Percentiles rank a stretch among this genome's conserved stretches.
These are phyloP conservation scores for Gossypium raimondii DNA, from an alignment of 345 rosid species.

Conservation along the genomic window DNA sequence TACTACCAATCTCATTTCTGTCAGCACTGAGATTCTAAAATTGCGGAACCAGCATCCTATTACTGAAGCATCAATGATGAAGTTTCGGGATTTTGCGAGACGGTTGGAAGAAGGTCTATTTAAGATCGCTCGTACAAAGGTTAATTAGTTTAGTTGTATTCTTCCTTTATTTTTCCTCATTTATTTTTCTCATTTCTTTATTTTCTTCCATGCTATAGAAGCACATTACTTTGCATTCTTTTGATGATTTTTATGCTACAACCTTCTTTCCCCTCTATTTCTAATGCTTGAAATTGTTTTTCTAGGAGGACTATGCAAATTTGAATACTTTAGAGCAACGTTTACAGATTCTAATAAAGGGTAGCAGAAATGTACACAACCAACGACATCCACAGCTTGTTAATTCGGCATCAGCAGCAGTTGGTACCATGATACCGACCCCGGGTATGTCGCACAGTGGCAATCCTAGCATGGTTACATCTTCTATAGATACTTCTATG, in stretches of 20 bases:
- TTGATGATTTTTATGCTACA: background rate
- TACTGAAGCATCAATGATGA: conserved; percentile 39
- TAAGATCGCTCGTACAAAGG: conserved; percentile 65
- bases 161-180: conserved; percentile 1
- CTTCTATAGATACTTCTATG: conserved; percentile 57
- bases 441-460: conserved; percentile 72
- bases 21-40: conserved; percentile 46
- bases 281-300: conserved; percentile 17
- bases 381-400: conserved; percentile 45
- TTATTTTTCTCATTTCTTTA: background rate
- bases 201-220: background rate
- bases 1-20: conserved; percentile 15
- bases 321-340: conserved; percentile 63
- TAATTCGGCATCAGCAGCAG: conserved; percentile 51
- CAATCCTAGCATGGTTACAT: conserved; percentile 45
- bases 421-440: conserved; percentile 89
- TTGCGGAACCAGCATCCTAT: conserved; percentile 46
- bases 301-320: conserved; percentile 83
- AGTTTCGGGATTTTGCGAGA: conserved; percentile 52
- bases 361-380: conserved; percentile 33
- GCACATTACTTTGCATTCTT: background rate
- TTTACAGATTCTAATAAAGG: conserved; percentile 45
- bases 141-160: conserved; percentile 13
- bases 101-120: conserved; percentile 89
- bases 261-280: background rate